A percentile compares a stretch with the other conserved stretches of the same genome.
Evolutionary conservation across 225 moss, liverwort and hornwort species (phyloP).

Genomic region (Climacium dendroides): DNA sequence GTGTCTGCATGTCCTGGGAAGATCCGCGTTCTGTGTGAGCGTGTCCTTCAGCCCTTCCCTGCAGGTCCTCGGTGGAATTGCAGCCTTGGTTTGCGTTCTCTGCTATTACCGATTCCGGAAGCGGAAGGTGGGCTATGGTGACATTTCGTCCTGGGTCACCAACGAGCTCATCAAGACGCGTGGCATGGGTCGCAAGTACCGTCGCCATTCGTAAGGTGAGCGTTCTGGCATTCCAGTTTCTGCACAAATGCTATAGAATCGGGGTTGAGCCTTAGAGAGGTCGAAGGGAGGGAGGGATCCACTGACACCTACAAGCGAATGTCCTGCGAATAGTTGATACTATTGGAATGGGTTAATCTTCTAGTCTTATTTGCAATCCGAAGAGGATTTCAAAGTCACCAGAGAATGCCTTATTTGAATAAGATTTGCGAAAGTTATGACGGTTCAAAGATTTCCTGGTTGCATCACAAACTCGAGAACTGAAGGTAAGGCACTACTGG

Average conservation of each 20-base stretch:
- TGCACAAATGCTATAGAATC: neutral
- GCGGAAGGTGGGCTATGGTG: neutral
- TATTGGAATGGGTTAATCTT: neutral
- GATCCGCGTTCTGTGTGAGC: neutral
- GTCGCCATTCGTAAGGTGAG: neutral
- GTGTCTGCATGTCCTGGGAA: neutral
- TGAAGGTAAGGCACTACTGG: neutral
- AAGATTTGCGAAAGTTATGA: neutral
- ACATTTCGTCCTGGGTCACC: neutral
- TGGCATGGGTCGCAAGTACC: neutral
- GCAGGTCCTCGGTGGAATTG: neutral
- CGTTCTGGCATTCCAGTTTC: too few relatives aligned
- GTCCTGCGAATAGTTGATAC: neutral
- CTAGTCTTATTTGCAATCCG: too few relatives aligned
- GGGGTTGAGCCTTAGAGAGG: neutral
- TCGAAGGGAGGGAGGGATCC: neutral
- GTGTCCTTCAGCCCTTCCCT: slow-evolving; percentile 7
- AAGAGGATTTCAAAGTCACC: neutral
- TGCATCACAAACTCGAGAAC: neutral
- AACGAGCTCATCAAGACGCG: neutral
- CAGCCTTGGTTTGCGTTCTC: neutral
- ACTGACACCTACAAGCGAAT: neutral
- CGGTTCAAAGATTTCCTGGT: neutral
- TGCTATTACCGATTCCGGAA: neutral
- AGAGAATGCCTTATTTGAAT: neutral